Conservation (phyloP, 2,329 filamentous ascomycete species). For the Juglanconis juglandina region DNA sequence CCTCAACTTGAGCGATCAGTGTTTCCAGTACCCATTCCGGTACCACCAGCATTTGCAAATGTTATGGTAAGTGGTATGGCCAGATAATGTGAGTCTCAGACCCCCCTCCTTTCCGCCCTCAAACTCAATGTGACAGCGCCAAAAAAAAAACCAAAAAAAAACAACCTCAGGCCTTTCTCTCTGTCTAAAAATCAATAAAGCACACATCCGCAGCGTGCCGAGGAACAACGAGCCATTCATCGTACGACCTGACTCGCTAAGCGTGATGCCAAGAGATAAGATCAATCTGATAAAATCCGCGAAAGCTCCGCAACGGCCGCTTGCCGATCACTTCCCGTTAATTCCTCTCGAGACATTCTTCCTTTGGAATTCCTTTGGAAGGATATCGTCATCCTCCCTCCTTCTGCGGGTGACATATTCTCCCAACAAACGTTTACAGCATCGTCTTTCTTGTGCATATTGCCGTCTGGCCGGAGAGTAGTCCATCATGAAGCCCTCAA, state of each 20-base stretch:
- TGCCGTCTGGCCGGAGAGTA: background rate
- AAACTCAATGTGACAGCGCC: no score
- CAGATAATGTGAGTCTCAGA: no score
- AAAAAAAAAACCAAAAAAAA: no score
- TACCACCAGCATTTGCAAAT: no score
- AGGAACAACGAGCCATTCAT: no score
- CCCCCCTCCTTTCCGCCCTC: no score
- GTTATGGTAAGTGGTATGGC: no score
- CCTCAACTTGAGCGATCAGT: no score
- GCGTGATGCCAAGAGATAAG: slow-evolving; percentile 14
- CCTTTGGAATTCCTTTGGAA: background rate
- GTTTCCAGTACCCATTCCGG: no score
- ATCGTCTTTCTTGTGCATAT: background rate
- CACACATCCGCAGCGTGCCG: no score
- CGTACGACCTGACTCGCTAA: background rate
- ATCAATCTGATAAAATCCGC: slow-evolving; percentile 15
- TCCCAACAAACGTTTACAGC: background rate
- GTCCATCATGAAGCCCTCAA: slow-evolving; percentile 21
- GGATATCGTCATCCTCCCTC: background rate
- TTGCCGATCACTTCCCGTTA: slow-evolving; percentile 4
- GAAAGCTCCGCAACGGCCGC: background rate
- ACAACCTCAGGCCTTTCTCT: no score
- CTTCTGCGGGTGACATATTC: background rate
- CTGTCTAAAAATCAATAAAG: no score
- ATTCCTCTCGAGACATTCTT: background rate